Evolutionary conservation across 306 rosid genomes (phyloP).

Genomic region (Glycine tomentella): DNA sequence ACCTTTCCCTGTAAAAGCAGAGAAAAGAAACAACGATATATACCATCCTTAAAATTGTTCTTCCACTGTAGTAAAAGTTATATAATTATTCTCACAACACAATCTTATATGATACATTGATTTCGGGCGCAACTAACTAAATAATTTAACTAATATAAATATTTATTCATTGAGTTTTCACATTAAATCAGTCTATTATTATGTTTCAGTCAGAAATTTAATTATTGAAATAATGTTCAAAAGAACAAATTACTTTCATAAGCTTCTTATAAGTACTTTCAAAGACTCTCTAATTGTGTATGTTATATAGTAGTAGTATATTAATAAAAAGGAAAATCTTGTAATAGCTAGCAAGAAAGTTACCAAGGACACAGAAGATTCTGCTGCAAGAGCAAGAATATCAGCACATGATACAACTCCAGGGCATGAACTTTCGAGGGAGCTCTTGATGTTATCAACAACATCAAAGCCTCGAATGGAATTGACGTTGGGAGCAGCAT

Average conservation of each 20-base stretch:
- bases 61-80: too few relatives aligned
- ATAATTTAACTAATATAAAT: too few relatives aligned
- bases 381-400: slow-evolving; percentile 74
- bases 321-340: neutral
- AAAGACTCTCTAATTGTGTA: neutral
- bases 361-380: slow-evolving; percentile 71
- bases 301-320: neutral
- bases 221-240: neutral
- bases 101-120: neutral
- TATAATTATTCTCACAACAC: neutral
- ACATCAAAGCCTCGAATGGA: slow-evolving; percentile 64
- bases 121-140: neutral
- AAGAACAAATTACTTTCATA: neutral
- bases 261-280: neutral
- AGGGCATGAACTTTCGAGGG: slow-evolving; percentile 70
- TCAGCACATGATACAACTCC: slow-evolving; percentile 79
- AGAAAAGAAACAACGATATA: neutral
- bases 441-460: slow-evolving; percentile 67
- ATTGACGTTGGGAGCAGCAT: slow-evolving; percentile 60
- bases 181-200: too few relatives aligned
- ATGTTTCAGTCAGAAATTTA: too few relatives aligned
- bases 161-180: neutral
- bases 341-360: neutral
- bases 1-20: neutral
- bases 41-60: too few relatives aligned